Evolutionary conservation across 1,284 basidiomycete species (phyloP), one percentile per base, ranked within the genome.

Genomic region (Ganoderma sinense): DNA sequence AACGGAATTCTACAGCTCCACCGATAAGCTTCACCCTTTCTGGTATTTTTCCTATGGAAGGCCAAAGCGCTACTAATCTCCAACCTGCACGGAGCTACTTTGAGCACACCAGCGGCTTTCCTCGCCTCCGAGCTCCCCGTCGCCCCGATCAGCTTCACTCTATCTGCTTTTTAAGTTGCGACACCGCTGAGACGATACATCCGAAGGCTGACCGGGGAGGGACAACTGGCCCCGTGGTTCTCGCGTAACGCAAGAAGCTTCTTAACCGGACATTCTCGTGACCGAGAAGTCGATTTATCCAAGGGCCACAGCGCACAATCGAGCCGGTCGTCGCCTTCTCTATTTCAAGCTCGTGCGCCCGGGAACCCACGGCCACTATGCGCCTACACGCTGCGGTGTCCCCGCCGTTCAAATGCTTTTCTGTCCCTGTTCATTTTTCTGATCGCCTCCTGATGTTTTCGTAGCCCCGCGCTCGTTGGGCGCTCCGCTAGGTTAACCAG

Each of bases 51-150:
- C n/a, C n/a, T n/a, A n/a, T n/a, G n/a, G n/a, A 48, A 23, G n/a
- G 23, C 6, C 6, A 48, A 26, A 51, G 48, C 29, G 31, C 29
- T 6, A 18, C 53, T 18, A 29, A 20, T 33, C 29, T 56, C 29
- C 29, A 33, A 56, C 6, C 29, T 31, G 31, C 29, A 56, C 29
- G 6, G 53, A 51, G 13, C 23, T 51, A 20, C 36, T 18, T 11
- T 39, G 56, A 39, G 8, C 31, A 29, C 31, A 16, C 31, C 53
- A 13, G 14, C 16, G 23, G 14, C 29, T 20, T 16, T 56, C 53
- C 53, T 56, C 53, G 53, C 53, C 53, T 56, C 53, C 53, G 31
- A 31, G 29, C 31, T 56, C 31, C 23, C 48, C 48, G 48, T 56
- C 29, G 53, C 31, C 29, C 53, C 18, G 11, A 51, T 51, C 48